Percentiles rank a stretch among this genome's conserved stretches.
These are phyloP conservation scores for Cyclotella choctawhatcheeana DNA, from an alignment of 108 stramenopile species.

Conservation along the genomic window DNA sequence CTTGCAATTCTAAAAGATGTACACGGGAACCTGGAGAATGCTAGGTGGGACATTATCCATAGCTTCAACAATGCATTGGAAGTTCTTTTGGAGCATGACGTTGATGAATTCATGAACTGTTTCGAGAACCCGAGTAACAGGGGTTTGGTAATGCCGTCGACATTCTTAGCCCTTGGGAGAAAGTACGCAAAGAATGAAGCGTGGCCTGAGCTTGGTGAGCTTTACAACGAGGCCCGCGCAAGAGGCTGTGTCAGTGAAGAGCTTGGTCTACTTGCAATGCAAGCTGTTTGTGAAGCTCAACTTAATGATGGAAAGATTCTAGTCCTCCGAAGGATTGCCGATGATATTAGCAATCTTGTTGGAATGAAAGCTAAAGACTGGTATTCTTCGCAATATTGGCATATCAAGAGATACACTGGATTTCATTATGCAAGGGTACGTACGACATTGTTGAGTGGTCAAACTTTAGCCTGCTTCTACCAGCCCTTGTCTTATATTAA, in stretches of 20 bases:
- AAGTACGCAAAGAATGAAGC: slow-evolving; percentile 28
- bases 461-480: too few relatives aligned
- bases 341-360: slow-evolving; percentile 52
- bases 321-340: slow-evolving; percentile 60
- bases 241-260: slow-evolving; percentile 67
- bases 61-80: slow-evolving; percentile 30
- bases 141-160: slow-evolving; percentile 36
- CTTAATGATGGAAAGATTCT: slow-evolving; percentile 55
- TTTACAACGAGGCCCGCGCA: slow-evolving; percentile 57
- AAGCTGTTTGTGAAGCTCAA: slow-evolving; percentile 57
- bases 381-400: slow-evolving; percentile 67
- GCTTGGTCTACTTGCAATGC: slow-evolving; percentile 63
- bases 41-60: slow-evolving; percentile 23
- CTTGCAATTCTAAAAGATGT: slow-evolving; percentile 13
- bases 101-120: slow-evolving; percentile 32
- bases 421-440: slow-evolving; percentile 64
- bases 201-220: slow-evolving; percentile 53
- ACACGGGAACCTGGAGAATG: neutral
- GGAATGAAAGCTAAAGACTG: slow-evolving; percentile 56
- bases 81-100: slow-evolving; percentile 19
- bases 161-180: slow-evolving; percentile 44
- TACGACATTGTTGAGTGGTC: too few relatives aligned
- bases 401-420: slow-evolving; percentile 61
- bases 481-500: neutral
- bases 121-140: slow-evolving; percentile 19